Base-by-base conservation (phyloP, 2,329 filamentous ascomycete species). In the Leptographium lundbergii region DNA sequence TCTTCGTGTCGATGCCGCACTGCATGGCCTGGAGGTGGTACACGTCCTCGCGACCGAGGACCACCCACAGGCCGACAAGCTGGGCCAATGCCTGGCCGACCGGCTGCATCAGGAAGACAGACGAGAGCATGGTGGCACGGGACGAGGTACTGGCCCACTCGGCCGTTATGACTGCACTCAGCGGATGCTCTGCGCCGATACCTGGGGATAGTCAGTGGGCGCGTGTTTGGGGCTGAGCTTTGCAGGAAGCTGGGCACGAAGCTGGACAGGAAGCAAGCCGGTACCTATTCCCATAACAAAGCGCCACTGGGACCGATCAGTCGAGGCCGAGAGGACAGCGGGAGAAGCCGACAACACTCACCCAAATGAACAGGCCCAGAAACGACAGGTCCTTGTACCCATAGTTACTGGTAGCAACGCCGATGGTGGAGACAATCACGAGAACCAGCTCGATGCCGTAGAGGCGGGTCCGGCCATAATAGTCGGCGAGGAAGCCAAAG, bases 41-140 rank as follows among this genome's bases (percentile, higher is more conserved):
- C 19, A 68, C 71, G 61, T 69, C 66, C 59, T 78, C 69, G 22
- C 75, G 73, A 22, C 77, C 75, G 3, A 80, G 69, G 13, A 79
- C 67, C 11, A 80, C 77, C 69, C 73, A 76, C 5, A 86, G 70
- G 4, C 81, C 81, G 13, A 86, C 80, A 6, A 85, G 69, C 62
- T 85, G 84, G 17, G 84, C 84, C 1, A 84, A 73, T 2, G 86
- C 79, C 66, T 87, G 84, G 6, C 85, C 85, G 10, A 87, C 71
- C 1, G 85, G 83, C 64, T 88, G 85, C 80, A 86, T 86, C 64
- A 86, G 76, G 67, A 88, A 87, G 36, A 88, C 83, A 4, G 78
- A 78, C 6, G 84, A 81, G 63, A 88, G 73, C 84, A 87, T 87
- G 24, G 77, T 81, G n/a, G 80, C 80, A 55, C 85, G 74, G n/a